Evolutionary conservation across 495 filamentous ascomycete species (phyloP).

Genomic region (Penicillium flavigenum): DNA sequence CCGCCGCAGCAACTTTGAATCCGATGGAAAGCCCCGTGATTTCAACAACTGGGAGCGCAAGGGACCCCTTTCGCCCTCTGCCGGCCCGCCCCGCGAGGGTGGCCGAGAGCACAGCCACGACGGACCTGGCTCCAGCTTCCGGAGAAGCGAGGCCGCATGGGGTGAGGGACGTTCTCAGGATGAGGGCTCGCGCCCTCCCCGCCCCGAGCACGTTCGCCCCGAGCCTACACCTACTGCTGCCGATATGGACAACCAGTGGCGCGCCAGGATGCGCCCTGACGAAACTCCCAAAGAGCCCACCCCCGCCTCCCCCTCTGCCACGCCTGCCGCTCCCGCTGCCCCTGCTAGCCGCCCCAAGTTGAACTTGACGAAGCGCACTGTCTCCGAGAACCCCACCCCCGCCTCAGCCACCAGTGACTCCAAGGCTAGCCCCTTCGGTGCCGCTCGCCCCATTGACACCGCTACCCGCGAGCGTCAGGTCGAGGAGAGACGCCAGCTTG

Average conservation of each 20-base stretch:
- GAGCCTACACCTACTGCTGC: slow-evolving; percentile 80
- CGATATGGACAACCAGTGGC: slow-evolving; percentile 85
- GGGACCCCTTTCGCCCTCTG: slow-evolving; percentile 78
- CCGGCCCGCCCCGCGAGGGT: slow-evolving; percentile 56
- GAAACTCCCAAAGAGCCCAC: slow-evolving; percentile 58
- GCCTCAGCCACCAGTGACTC: slow-evolving; percentile 55
- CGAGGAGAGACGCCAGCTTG: slow-evolving; percentile 77
- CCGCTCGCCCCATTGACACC: slow-evolving; percentile 85
- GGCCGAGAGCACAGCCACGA: slow-evolving; percentile 65
- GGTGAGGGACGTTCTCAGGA: slow-evolving; percentile 80
- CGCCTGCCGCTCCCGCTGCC: slow-evolving; percentile 47
- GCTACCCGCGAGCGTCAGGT: slow-evolving; percentile 82
- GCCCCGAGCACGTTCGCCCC: slow-evolving; percentile 64
- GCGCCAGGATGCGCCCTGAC: slow-evolving; percentile 78
- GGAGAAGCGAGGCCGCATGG: slow-evolving; percentile 77
- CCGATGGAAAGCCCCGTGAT: slow-evolving; percentile 82
- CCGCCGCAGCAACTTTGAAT: slow-evolving; percentile 56
- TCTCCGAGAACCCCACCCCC: slow-evolving; percentile 65
- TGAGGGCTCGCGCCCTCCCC: slow-evolving; percentile 72
- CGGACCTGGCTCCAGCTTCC: slow-evolving; percentile 53
- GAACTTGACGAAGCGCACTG: slow-evolving; percentile 84
- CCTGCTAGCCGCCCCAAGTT: slow-evolving; percentile 67
- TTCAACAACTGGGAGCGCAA: slow-evolving; percentile 94
- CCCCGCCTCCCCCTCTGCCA: slow-evolving; percentile 54
- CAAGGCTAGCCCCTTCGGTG: slow-evolving; percentile 90